Evolutionary conservation across 805 yeast species (phyloP).

Genomic region (Monosporozyma unispora): DNA sequence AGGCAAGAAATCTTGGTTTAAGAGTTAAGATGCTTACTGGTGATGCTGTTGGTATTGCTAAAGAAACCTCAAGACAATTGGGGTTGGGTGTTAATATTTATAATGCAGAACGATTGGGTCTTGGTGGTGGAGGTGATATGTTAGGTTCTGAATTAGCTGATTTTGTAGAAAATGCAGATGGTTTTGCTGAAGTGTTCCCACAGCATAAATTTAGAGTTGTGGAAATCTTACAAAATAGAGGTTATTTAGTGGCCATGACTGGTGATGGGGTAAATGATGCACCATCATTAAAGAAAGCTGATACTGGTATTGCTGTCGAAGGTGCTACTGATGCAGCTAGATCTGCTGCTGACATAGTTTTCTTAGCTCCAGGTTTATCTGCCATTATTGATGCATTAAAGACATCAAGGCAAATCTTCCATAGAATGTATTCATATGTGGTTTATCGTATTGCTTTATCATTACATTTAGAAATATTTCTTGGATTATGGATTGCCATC

Average conservation of each 20-base stretch:
- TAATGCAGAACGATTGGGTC: conserved; percentile 94
- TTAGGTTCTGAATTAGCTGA: conserved; percentile 97
- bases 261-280: conserved; percentile 99
- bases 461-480: conserved; percentile 86
- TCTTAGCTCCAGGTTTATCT: conserved; percentile 91
- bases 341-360: conserved; percentile 94
- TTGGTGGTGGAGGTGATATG: conserved; percentile 92
- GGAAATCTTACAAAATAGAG: conserved; percentile 90
- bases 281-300: conserved; percentile 93
- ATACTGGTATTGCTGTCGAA: conserved; percentile 95
- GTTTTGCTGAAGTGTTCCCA: conserved; percentile 98
- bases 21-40: conserved; percentile 97
- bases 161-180: conserved; percentile 95
- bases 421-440: conserved; percentile 97
- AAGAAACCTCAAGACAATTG: conserved; percentile 95
- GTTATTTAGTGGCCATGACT: conserved; percentile 97
- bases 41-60: conserved; percentile 98
- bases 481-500: conserved; percentile 96
- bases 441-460: conserved; percentile 97
- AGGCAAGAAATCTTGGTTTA: conserved; percentile 85
- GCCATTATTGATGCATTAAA: conserved; percentile 91
- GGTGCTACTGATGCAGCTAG: conserved; percentile 97
- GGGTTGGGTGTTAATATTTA: conserved; percentile 94
- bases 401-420: conserved; percentile 95
- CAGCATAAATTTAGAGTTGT: conserved; percentile 95